Evolutionary conservation across 768 basidiomycete genomes (phyloP).

Genomic region (Lactarius evosmus): DNA sequence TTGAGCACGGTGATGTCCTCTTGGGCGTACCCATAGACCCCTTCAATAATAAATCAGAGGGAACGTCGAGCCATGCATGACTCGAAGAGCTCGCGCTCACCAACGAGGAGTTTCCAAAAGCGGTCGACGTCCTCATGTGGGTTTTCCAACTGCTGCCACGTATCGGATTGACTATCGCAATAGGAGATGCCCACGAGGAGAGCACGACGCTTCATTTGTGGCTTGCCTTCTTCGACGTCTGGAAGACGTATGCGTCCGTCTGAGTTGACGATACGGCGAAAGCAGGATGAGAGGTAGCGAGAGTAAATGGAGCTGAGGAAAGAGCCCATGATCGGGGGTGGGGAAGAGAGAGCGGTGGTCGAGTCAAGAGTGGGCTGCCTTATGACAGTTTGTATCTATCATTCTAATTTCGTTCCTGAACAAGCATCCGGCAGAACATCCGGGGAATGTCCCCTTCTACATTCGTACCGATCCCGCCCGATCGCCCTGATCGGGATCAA

Average conservation of each 20-base stretch:
- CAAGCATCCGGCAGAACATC: too few relatives aligned
- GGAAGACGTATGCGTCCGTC: not conserved
- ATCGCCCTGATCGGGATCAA: not conserved
- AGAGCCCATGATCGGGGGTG: not conserved
- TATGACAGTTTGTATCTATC: too few relatives aligned
- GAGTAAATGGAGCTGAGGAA: slow-evolving; percentile 1
- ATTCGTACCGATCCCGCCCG: not conserved
- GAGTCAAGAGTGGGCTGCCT: not conserved
- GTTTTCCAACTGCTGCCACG: slow-evolving; percentile 8
- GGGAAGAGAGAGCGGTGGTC: not conserved
- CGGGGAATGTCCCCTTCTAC: not conserved
- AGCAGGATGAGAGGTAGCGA: not conserved
- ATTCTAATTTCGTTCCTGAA: too few relatives aligned
- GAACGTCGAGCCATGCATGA: not conserved
- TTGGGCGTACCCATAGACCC: slow-evolving; percentile 16
- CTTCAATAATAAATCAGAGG: not conserved
- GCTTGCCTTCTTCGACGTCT: slow-evolving; percentile 2
- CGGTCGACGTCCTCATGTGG: slow-evolving; percentile 26
- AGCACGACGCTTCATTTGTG: slow-evolving; percentile 16
- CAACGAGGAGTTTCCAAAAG: slow-evolving; percentile 16
- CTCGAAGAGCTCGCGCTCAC: not conserved
- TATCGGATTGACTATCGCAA: not conserved
- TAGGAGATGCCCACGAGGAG: slow-evolving; percentile 29
- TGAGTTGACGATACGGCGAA: not conserved
- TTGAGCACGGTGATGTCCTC: slow-evolving; percentile 26